Evolutionary conservation across 2,329 filamentous ascomycete genomes (phyloP).

Genomic region (Fusarium verticillioides): DNA sequence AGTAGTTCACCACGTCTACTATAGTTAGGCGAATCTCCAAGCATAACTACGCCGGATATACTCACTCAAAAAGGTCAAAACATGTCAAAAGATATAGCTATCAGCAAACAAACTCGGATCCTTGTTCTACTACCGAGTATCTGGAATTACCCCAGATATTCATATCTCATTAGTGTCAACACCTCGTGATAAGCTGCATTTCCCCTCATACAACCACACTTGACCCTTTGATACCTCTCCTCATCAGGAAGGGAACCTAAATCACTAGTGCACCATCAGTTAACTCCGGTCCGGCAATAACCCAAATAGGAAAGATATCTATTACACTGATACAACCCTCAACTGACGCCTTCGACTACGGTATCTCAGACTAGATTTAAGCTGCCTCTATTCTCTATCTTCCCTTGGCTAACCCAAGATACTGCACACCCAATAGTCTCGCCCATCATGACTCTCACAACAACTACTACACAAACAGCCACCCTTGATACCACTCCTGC

Average conservation of each 20-base stretch:
- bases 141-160: slow-evolving; percentile 1
- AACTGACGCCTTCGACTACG: background rate
- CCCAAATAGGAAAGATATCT: slow-evolving; percentile 24
- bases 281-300: background rate
- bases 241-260: slow-evolving; percentile 14
- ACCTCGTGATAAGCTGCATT: slow-evolving; percentile 12
- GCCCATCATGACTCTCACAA: slow-evolving; percentile 19
- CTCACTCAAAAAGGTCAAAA: background rate
- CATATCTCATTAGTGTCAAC: background rate
- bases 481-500: slow-evolving; percentile 18
- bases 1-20: background rate
- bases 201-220: background rate
- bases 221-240: background rate
- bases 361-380: slow-evolving; percentile 15
- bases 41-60: background rate
- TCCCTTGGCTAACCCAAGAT: slow-evolving; percentile 5
- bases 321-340: background rate
- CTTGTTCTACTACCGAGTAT: slow-evolving; percentile 8
- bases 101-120: background rate
- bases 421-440: background rate
- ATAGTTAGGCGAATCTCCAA: background rate
- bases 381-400: slow-evolving; percentile 1
- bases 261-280: slow-evolving; percentile 2
- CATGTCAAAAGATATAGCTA: background rate
- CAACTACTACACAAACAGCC: slow-evolving; percentile 7